These are phyloP conservation scores for Monosporozyma unispora DNA, from an alignment of 805 yeast genomes.

Conservation along the genomic window DNA sequence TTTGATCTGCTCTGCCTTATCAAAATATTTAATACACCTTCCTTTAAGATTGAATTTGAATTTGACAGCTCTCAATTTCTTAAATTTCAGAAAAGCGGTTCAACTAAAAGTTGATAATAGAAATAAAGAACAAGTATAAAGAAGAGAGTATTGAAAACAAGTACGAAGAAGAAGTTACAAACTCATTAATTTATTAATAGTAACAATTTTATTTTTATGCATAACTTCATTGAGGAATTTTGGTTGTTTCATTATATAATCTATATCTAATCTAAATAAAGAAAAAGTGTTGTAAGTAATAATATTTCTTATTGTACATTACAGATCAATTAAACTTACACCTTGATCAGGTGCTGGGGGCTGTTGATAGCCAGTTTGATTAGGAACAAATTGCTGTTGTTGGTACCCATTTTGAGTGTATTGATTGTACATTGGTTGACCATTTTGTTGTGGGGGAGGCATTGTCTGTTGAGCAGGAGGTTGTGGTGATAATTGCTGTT, in stretches of 20 bases:
- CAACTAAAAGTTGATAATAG: not conserved
- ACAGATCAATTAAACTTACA: constrained; percentile 25
- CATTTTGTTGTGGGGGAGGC: constrained; percentile 1
- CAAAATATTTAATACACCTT: not conserved
- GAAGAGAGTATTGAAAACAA: too few relatives aligned
- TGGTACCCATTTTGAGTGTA: not conserved
- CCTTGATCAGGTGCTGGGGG: constrained; percentile 19
- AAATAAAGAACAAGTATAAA: too few relatives aligned
- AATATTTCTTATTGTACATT: not conserved
- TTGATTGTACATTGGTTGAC: constrained; percentile 2
- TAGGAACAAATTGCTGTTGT: constrained; percentile 4
- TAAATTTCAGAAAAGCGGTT: not conserved
- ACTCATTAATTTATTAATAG: too few relatives aligned
- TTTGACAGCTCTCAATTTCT: not conserved
- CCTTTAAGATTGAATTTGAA: not conserved
- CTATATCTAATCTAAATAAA: not conserved
- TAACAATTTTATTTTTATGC: too few relatives aligned
- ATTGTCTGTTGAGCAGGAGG: not conserved
- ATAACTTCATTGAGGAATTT: too few relatives aligned
- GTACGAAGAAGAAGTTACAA: not conserved
- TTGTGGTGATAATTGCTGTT: not conserved
- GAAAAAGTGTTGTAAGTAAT: not conserved
- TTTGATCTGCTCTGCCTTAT: too few relatives aligned
- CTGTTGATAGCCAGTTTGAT: constrained; percentile 2
- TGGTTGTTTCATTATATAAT: too few relatives aligned